Evolutionary conservation across 805 yeast genomes (phyloP), one percentile per base, ranked within the genome.

Genomic region (Priceomyces fermenticarens): DNA sequence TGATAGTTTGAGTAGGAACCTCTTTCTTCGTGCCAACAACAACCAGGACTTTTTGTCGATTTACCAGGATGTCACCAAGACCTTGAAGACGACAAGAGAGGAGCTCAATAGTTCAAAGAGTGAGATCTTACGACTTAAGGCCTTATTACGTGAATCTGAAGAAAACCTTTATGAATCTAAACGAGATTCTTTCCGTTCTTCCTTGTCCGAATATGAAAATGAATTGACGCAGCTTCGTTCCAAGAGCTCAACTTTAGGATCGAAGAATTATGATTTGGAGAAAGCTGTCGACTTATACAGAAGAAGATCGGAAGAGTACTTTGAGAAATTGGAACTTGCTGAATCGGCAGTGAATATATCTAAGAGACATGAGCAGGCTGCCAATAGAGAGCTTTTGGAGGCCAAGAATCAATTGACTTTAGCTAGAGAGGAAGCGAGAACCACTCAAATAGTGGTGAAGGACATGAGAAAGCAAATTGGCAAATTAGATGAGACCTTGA

Each of bases 281-380:
- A 71, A 75, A 30, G 73, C 77, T 25, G 64, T 83, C 14, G 78
- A 77, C 30, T 65, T 84, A 26, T 88, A 85, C 61, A 83, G 81
- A 54, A 62, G 70, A 12, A 75, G 95, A 45, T 80, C 95, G 27
- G 90, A 86, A 28, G 85, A 82, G 45, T 85, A 87, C 56, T 79
- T 75, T 50, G 70, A 72, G 42, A 85, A 86, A 52, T 67, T 89
- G 17, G 95, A 88, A 52, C 75, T 78, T 37, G 90, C 93, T 2
- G 96, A 90, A 55, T 72, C 81, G 36, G 85, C 87, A 4, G 78
- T 85, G 2, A 69, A 75, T 39, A 73, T 80, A 34, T 79, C 88
- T 7, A 72, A 77, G 48, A 67, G 86, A 50, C 78, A 81, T 10
- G 90, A 84, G 54, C 72, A 72, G 40, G 53, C 67, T 29, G 70